Base-by-base conservation (phyloP, 2,329 filamentous ascomycete genomes). In the Ascochyta pisi region DNA sequence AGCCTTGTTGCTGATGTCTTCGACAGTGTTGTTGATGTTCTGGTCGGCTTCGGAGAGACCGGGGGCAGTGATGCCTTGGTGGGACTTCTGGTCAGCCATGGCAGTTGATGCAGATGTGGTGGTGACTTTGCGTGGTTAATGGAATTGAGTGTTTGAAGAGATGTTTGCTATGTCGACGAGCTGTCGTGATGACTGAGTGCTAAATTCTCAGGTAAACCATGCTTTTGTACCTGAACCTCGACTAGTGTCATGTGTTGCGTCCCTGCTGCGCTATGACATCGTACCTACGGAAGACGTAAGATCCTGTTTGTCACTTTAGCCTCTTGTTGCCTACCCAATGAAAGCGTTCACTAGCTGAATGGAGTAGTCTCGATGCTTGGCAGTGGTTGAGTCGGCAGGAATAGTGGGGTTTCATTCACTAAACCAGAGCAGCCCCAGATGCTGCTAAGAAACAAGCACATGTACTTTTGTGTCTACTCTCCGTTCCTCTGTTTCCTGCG, bases 1-100 rank as follows among this genome's bases (percentile, higher is more conserved):
- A 3, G 62, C 62, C 31, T 33, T 35, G 44, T 66, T 26, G 40
- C 48, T 55, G 34, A 61, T 58, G 26, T 66, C 62, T 38, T 66
- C 60, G 15, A 52, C 15, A 2, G 52, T 56, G 22, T 65, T 47
- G 42, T 65, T 56, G 51, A 62, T 60, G 38, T 59, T 61, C 53
- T 60, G 57, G 39, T 57, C 49, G 8, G 31, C 53, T 39, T 63
- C 40, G 29, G 52, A 40, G 29, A 59, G 56, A 26, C 57, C 58
- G 12, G 42, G 50, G 10, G 60, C 58, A 3, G 51, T 57, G 37
- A 52, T 57, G 15, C 47, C 42, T 54, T 64, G 56, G 45, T 64
- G 59, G 6, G 27, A 40, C 35, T 34, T 23, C 12, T 43, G 23
- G 38, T 54, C 39, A 33, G 44, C 31, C 44, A 54, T 54, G 23